A percentile compares a stretch with the other conserved stretches of the same genome.
phyloP scores from a whole-genome alignment of 805 yeast species.

The Yamadazyma tumulicola region DNA sequence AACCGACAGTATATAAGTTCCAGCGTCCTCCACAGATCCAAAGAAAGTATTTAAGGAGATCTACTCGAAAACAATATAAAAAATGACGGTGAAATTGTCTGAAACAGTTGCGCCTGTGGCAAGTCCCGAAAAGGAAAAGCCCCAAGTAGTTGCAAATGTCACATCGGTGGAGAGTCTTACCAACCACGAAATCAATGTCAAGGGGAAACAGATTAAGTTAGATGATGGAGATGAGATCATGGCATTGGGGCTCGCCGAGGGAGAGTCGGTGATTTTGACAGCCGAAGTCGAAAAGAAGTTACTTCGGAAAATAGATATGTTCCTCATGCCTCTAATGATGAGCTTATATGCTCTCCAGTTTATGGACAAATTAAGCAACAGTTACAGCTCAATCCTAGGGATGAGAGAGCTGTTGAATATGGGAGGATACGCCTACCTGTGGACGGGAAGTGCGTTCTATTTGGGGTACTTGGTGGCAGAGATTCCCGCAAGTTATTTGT shows the following conservation, averaged over 20 bases:
- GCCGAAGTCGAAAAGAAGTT: conserved; percentile 16
- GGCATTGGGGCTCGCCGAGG: conserved; percentile 25
- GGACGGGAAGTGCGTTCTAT: conserved; percentile 41
- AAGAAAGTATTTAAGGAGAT: too few relatives aligned
- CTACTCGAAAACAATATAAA: too few relatives aligned
- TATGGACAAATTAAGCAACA: conserved; percentile 36
- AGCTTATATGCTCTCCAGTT: conserved; percentile 25
- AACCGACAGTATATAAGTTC: too few relatives aligned
- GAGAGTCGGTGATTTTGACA: conserved; percentile 13
- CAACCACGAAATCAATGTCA: conserved; percentile 4
- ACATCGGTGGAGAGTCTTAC: conserved; percentile 2
- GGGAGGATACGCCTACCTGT: conserved; percentile 31
- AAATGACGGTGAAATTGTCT: too few relatives aligned
- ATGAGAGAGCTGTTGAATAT: conserved; percentile 33
- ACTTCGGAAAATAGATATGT: conserved; percentile 21
- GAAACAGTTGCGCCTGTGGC: too few relatives aligned
- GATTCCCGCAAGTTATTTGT: conserved; percentile 40
- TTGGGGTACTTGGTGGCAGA: conserved; percentile 62
- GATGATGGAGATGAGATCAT: conserved; percentile 39
- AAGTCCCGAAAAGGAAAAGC: too few relatives aligned
- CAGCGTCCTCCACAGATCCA: too few relatives aligned
- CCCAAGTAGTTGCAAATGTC: conserved; percentile 1
- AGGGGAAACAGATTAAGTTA: conserved; percentile 9
- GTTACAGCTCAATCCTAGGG: conserved; percentile 40
- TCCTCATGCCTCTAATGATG: conserved; percentile 24